Base-by-base conservation (phyloP, 768 basidiomycete species). In the Russula earlei region DNA sequence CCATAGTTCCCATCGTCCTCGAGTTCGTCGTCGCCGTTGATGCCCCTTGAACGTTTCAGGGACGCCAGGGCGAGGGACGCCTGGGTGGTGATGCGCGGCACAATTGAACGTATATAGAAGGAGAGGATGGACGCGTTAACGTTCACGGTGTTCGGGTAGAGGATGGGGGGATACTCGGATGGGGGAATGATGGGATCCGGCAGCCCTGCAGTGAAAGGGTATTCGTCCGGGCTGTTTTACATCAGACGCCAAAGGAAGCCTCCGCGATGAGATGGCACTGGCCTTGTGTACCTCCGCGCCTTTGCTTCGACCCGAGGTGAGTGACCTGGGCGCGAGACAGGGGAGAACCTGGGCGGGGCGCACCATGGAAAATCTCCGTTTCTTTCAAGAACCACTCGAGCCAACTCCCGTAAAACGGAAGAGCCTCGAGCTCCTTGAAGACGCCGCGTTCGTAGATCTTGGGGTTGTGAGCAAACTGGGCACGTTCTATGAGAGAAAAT, bases 1-100 rank as follows among this genome's bases (percentile, higher is more conserved):
- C 96, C 96, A 67, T 99, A 96, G 70, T 99, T 99, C 27, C 93
- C 94, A 65, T 99, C 96, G 68, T 97, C 93, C 61, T 92, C 84
- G 66, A 75, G 81, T 67, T 88, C 86, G 20, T 76, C 81, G 59
- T 81, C 80, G 2, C 83, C 83, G 15, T 68, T 68, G 63, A 88
- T 81, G 11, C 87, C 87, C 45, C 76, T 74, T 1, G 81, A 79
- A 27, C 84, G 82, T 63, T 86, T 89, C 43, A 72, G 70, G 8
- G 80, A 75, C 25, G 86, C 78, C 29, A 91, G 74, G n/a, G 74
- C 65, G 33, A 83, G 68, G 0, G 89, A 89, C 9, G 87, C 84
- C 14, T 75, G 78, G 15, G 77, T 75, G 14, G 93, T 88, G 64
- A 99, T 94, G 54, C 85, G 83, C 1, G 96, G 94, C 7, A 96